A percentile compares a stretch with the other conserved stretches of the same genome.
phyloP scores from a whole-genome alignment of 495 filamentous ascomycete genomes.

The Neurospora intermedia region DNA sequence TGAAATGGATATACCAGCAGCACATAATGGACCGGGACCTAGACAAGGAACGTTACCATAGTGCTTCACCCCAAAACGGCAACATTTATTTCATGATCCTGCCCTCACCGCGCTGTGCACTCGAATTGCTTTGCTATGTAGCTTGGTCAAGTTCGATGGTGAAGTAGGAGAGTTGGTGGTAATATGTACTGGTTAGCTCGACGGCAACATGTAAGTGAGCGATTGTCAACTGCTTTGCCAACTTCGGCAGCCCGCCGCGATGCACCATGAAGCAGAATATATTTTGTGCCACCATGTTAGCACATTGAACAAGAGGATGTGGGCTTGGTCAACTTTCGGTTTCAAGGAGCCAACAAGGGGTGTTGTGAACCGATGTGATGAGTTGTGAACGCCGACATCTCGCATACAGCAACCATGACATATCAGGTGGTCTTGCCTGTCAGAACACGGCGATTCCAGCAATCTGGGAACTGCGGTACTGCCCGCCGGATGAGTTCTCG shows the following conservation, averaged over 20 bases:
- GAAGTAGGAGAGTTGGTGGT: background rate
- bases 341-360: background rate
- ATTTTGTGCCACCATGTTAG: background rate
- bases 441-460: background rate
- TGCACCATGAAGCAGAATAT: background rate
- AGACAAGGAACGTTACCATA: background rate
- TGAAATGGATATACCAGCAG: background rate
- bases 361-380: background rate
- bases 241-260: background rate
- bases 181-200: background rate
- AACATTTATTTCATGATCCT: background rate
- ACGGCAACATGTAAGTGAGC: background rate
- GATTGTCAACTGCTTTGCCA: background rate
- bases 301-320: background rate
- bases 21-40: background rate
- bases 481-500: background rate
- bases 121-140: background rate
- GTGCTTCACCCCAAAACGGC: background rate
- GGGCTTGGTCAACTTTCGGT: background rate
- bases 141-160: background rate
- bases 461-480: background rate
- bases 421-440: background rate
- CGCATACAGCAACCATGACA: background rate
- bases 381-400: background rate
- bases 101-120: background rate